phyloP scores from a whole-genome alignment of 1,139 yeast species.

The Nakaseomyces sp. region DNA sequence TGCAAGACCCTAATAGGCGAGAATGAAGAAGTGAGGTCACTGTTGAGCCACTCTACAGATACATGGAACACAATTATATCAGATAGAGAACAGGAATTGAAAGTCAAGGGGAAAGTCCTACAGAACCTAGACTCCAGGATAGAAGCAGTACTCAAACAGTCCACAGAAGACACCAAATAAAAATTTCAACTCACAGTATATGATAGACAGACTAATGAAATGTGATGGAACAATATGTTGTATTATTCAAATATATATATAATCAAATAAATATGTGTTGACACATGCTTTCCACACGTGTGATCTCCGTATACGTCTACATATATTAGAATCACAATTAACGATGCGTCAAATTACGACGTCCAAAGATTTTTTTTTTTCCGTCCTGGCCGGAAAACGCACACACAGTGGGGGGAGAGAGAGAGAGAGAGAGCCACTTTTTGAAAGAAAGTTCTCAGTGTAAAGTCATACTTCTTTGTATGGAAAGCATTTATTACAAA shows the following conservation, averaged over 20 bases:
- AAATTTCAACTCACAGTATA: no score
- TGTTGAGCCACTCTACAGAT: slow-evolving; percentile 22
- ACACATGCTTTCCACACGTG: no score
- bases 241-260: no score
- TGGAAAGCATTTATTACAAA: no score
- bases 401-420: neutral
- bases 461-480: no score
- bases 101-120: slow-evolving; percentile 20
- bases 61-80: slow-evolving; percentile 25
- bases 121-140: slow-evolving; percentile 9
- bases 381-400: neutral
- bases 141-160: neutral
- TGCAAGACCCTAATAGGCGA: slow-evolving; percentile 24
- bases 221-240: no score
- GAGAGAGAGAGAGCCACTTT: neutral
- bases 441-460: no score
- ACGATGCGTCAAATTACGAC: neutral
- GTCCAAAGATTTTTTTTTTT: neutral
- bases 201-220: no score
- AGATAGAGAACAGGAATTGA: slow-evolving; percentile 22
- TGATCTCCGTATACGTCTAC: no score
- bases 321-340: neutral
- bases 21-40: slow-evolving; percentile 18
- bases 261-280: no score
- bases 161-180: neutral